phyloP scores from a whole-genome alignment of 805 yeast genomes.

The Nematodospora valgi region DNA sequence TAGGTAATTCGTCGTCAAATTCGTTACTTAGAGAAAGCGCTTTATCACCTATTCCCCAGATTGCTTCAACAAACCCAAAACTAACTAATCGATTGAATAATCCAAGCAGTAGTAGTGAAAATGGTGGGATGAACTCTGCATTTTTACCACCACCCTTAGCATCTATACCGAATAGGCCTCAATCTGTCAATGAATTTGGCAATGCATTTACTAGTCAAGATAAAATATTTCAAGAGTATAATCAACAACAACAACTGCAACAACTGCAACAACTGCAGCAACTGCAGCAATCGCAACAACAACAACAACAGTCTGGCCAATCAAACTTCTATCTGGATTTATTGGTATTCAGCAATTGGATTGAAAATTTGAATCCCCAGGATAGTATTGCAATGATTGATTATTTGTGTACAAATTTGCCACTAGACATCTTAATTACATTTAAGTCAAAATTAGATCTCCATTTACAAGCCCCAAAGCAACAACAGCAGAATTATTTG shows the following conservation, averaged over 20 bases:
- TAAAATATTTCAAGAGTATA: conserved; percentile 5
- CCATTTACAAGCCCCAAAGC: conserved; percentile 20
- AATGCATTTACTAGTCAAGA: conserved; percentile 14
- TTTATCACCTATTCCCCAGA: conserved; percentile 8
- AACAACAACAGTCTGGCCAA: conserved; percentile 15
- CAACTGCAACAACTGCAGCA: conserved; percentile 10
- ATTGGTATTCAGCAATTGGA: conserved; percentile 48
- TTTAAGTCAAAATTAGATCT: conserved; percentile 47
- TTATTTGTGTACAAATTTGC: conserved; percentile 47
- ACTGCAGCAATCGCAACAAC: conserved; percentile 10
- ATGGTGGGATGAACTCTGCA: conserved; percentile 3
- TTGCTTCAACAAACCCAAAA: background rate
- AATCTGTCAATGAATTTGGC: conserved; percentile 39
- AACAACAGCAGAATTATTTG: conserved; percentile 6
- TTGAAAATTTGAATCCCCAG: conserved; percentile 45
- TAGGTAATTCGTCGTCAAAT: conserved; percentile 5
- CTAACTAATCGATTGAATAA: conserved; percentile 1
- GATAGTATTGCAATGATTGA: conserved; percentile 54
- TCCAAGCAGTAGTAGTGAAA: conserved; percentile 1
- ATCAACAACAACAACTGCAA: conserved; percentile 8
- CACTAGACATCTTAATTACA: conserved; percentile 49
- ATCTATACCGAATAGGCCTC: conserved; percentile 37
- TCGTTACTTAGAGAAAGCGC: conserved; percentile 7
- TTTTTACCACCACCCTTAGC: conserved; percentile 20
- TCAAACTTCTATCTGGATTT: conserved; percentile 48